phyloP scores from a whole-genome alignment of 2,329 filamentous ascomycete genomes.

The Xylariomycetidae sp. region DNA sequence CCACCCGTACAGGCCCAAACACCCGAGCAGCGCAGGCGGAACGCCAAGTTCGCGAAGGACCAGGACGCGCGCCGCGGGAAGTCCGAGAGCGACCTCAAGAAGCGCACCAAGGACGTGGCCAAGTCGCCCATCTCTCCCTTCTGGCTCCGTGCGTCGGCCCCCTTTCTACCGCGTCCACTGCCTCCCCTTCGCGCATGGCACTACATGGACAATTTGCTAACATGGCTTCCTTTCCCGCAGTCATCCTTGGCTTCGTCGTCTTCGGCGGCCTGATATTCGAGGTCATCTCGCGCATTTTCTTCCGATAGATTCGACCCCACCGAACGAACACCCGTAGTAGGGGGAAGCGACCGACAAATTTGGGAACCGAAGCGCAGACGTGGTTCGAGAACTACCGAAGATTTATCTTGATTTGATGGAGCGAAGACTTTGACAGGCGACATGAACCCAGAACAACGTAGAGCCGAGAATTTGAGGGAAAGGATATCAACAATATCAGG shows the following conservation, averaged over 20 bases:
- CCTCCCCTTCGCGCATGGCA: not conserved
- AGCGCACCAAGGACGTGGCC: slow-evolving; percentile 45
- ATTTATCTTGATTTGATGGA: too few relatives aligned
- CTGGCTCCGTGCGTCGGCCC: slow-evolving; percentile 44
- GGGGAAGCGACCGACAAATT: too few relatives aligned
- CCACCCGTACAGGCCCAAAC: slow-evolving; percentile 62
- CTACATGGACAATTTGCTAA: slow-evolving; percentile 4
- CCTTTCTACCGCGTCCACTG: not conserved
- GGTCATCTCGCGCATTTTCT: slow-evolving; percentile 48
- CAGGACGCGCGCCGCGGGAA: slow-evolving; percentile 73
- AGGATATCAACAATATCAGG: too few relatives aligned
- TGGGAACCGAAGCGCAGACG: too few relatives aligned
- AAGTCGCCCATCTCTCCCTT: slow-evolving; percentile 60
- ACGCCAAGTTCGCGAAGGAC: slow-evolving; percentile 69
- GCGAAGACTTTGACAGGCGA: too few relatives aligned
- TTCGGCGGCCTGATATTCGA: slow-evolving; percentile 57
- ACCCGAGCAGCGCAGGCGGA: slow-evolving; percentile 73
- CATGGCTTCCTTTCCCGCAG: slow-evolving; percentile 28
- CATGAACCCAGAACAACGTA: too few relatives aligned
- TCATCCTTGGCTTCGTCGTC: slow-evolving; percentile 52
- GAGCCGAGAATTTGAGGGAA: too few relatives aligned
- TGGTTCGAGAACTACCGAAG: too few relatives aligned
- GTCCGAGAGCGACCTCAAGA: slow-evolving; percentile 58
- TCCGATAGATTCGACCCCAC: slow-evolving; percentile 23
- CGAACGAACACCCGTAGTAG: too few relatives aligned